Evolutionary conservation across 2,329 filamentous ascomycete species (phyloP), one percentile per base, ranked within the genome.

Genomic region (Sclerotinia sclerotiorum): DNA sequence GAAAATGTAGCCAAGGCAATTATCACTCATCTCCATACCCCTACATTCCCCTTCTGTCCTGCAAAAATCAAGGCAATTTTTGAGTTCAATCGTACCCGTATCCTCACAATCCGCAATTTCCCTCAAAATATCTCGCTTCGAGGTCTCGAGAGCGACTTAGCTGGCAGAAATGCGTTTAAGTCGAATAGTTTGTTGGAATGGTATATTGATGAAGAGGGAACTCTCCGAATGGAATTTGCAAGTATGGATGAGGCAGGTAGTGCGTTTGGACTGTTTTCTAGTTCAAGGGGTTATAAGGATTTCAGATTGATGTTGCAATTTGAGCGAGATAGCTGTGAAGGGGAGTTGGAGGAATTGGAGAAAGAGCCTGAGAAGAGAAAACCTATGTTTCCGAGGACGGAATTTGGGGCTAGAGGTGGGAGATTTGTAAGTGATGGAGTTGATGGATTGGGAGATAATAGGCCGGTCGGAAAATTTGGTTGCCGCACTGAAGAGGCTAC

Each of bases 261-360:
- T 24, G 69, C 72, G 5, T 73, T 63, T 54, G 67, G 57, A 4
- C 69, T 74, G 15, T 35, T 77, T 1, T 67, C 60, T 2, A 51
- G 17, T 15, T 69, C 68, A 42, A n/a, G 21, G 11, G 15, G 13
- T 11, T 74, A 75, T 32, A 52, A 69, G 13, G 56, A 54, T 6
- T 32, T 73, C 13, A 32, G 68, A 10, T 67, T 73, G 10, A 10
- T 39, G 1, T 70, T 73, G 7, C 17, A 44, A 2, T 76, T 72
- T 55, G 71, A 70, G 46, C 42, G 46, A 21, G 76, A 77, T 69
- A 72, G 71, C 19, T 77, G 75, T 62, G 69, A 70, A n/a, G 69
- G 72, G 10, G 52, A 55, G 3, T 48, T 77, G 1, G 72, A 74
- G 35, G 72, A 76, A 39, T 68, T 77, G 58, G 15, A 49, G 64